Base-by-base conservation (phyloP, 306 rosid species). In the Cyamopsis tetragonoloba region DNA sequence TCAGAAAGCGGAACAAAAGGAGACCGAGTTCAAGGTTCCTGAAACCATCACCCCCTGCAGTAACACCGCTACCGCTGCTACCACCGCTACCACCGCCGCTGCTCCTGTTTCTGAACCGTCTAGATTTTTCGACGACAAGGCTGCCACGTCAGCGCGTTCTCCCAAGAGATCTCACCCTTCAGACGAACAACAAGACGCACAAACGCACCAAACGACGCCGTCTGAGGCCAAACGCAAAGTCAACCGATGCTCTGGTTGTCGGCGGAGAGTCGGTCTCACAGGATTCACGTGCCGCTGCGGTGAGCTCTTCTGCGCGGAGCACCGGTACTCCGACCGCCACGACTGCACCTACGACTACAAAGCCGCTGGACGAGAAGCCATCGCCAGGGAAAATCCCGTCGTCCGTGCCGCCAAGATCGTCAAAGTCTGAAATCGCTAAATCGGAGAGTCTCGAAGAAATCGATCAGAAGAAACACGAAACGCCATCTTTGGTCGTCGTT, bases 211-310 rank as follows among this genome's bases (percentile, higher is more conserved):
- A 37, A 41, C 87, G 6, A 14, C 73, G 44, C 14, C 70, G 20
- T 72, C 62, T 0, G 80, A 76, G 12, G 83, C 82, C 1, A 83
- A 84, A 71, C 91, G 95, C 0, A 81, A 64, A 28, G 92, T 88
- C 8, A 88, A 79, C 62, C 87, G 99, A 4, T 95, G 99, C 80
- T 88, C 95, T 14, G 96, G 99, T 0, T 95, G 99, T 38, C 81
- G 85, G 20, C 66, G 82, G 48, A 77, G 89, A 68, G 97, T 95
- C 17, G 99, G 99, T 0, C 79, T 95, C 42, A 90, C 97, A 46
- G 97, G 99, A 5, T 86, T 95, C 71, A 81, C 96, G 2, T 95
- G 99, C 71, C 95, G 99, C 6, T 95, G 99, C 54, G 99, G 99
- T 0, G 97, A 95, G 5, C 89, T 95, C 0, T 95, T 90, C 65